Evolutionary conservation across 1,284 basidiomycete species (phyloP).

Genomic region (Cutaneotrichosporon sp.): DNA sequence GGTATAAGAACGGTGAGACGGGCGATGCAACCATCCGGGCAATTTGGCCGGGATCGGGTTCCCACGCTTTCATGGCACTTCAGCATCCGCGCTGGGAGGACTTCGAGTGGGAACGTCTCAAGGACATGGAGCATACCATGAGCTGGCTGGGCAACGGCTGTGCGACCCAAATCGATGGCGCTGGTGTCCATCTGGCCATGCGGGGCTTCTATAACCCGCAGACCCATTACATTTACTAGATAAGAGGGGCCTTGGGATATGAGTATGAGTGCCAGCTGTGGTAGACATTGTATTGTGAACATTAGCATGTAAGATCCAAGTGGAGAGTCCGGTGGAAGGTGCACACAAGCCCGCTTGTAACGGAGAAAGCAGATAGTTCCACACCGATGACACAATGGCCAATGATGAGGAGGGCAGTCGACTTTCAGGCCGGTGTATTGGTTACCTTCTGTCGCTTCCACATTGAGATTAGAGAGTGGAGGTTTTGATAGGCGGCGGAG

Average conservation of each 20-base stretch:
- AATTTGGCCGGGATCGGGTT: conserved; percentile 23
- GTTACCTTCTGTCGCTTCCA: too few species aligned
- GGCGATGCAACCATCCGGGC: conserved; percentile 16
- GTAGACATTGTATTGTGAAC: neutral
- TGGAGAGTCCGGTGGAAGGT: too few species aligned
- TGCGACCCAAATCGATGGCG: conserved; percentile 2
- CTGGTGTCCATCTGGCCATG: conserved; percentile 8
- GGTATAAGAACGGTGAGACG: conserved; percentile 25
- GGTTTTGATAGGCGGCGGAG: too few species aligned
- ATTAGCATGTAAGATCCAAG: neutral
- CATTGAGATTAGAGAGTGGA: too few species aligned
- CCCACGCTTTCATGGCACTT: conserved; percentile 24
- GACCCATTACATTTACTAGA: neutral
- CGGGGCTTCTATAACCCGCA: conserved; percentile 9
- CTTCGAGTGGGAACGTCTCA: conserved; percentile 18
- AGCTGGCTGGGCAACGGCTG: conserved; percentile 13
- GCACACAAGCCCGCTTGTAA: too few species aligned
- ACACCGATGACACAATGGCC: too few species aligned
- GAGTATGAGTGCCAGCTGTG: too few species aligned
- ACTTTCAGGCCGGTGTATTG: too few species aligned
- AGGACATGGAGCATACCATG: conserved; percentile 3
- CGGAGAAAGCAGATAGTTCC: too few species aligned
- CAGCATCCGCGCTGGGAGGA: conserved; percentile 38
- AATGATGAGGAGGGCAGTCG: too few species aligned
- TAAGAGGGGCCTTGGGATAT: too few species aligned